phyloP scores from a whole-genome alignment of 768 basidiomycete genomes.

The Mycena chlorophos region DNA sequence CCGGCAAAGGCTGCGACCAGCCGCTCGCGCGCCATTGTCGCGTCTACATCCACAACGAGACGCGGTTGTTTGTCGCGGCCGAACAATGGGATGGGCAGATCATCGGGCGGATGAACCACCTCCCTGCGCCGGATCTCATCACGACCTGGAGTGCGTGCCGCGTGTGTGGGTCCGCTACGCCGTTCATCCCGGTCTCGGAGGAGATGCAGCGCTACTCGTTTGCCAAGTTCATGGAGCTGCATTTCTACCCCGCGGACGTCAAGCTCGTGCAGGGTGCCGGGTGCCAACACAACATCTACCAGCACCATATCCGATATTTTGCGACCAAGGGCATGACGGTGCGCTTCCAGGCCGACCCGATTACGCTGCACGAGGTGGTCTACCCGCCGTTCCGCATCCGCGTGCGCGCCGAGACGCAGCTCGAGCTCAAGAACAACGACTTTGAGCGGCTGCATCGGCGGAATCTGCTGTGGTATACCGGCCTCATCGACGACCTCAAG shows the following conservation, averaged over 20 bases:
- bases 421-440: slow-evolving; percentile 90
- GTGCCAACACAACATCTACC: slow-evolving; percentile 93
- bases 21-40: slow-evolving; percentile 82
- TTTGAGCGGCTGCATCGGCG: slow-evolving; percentile 74
- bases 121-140: slow-evolving; percentile 70
- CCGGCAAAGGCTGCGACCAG: slow-evolving; percentile 82
- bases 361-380: slow-evolving; percentile 81
- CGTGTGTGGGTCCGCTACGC: slow-evolving; percentile 74
- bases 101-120: slow-evolving; percentile 51
- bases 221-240: slow-evolving; percentile 92
- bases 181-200: slow-evolving; percentile 85
- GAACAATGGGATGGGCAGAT: slow-evolving; percentile 88
- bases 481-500: slow-evolving; percentile 72
- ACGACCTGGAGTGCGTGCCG: slow-evolving; percentile 92
- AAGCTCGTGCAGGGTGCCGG: slow-evolving; percentile 83
- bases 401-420: slow-evolving; percentile 82
- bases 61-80: slow-evolving; percentile 77
- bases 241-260: slow-evolving; percentile 91
- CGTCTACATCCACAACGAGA: slow-evolving; percentile 89
- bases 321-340: slow-evolving; percentile 81
- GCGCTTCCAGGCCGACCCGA: slow-evolving; percentile 82
- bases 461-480: slow-evolving; percentile 74
- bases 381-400: slow-evolving; percentile 87
- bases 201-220: slow-evolving; percentile 95
- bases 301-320: slow-evolving; percentile 91